Percentiles rank a stretch among this genome's conserved stretches.
Conservation (phyloP, 2,329 filamentous ascomycete genomes). For the Botrytis byssoidea region DNA sequence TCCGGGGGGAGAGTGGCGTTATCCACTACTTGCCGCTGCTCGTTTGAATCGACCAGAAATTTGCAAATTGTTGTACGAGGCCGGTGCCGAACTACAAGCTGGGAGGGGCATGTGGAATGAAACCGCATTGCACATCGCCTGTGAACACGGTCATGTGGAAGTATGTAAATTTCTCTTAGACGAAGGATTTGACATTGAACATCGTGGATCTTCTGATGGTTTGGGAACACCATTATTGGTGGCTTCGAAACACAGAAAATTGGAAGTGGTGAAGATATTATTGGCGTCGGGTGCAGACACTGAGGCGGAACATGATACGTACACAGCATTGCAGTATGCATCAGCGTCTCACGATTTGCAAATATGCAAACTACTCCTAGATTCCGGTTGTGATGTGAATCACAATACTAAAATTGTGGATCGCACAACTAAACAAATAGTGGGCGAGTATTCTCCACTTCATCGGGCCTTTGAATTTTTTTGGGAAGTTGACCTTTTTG, state of each 20-base stretch:
- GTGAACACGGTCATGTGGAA: not conserved
- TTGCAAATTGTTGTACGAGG: not conserved
- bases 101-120: no score
- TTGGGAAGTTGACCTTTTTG: no score
- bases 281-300: not conserved
- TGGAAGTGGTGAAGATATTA: not conserved
- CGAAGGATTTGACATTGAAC: not conserved
- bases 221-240: not conserved
- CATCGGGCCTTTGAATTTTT: no score
- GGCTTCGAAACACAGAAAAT: not conserved
- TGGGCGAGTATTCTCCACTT: no score
- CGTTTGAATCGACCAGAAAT: accelerated
- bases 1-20: no score
- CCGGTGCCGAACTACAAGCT: no score
- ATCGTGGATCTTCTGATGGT: no score
- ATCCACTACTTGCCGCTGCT: not conserved
- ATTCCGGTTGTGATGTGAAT: not conserved
- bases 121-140: not conserved
- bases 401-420: not conserved
- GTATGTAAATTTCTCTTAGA: not conserved
- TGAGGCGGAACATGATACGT: not conserved
- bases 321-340: not conserved
- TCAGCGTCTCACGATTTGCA: not conserved
- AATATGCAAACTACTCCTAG: not conserved
- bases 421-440: no score